Base-by-base conservation (phyloP, 1,139 yeast species). In the Pichia sp. region DNA sequence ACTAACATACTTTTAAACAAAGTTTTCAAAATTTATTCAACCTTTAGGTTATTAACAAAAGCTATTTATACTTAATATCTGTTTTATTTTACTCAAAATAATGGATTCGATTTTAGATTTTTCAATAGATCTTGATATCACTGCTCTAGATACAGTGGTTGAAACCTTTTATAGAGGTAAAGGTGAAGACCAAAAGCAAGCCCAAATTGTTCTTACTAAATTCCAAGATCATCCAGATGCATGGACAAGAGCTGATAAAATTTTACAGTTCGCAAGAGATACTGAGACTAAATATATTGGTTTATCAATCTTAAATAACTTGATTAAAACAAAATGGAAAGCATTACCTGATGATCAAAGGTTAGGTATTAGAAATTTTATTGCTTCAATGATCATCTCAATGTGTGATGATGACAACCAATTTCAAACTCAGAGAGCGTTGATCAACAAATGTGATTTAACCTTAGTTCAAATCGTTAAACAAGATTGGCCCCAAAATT, bases 401-500 rank as follows among this genome's bases (percentile, higher is more conserved):
- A 78, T 94, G 75, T 87, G 96, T 68, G 94, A 88, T 55, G 86
- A 85, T 64, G 95, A 89, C 53, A 71, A 74, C n/a, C 73, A 81
- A 24, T 89, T 90, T 64, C 78, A 76, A 50, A 69, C 76, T 43
- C 90, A 90, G 64, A 82, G 82, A 62, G 83, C 97, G 22, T 75
- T 92, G 62, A 87, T 92, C 60, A 88, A 86, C 69, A 94, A 94
- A 67, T 90, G 92, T 59, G 96, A 92, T 68, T 75, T 92, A 64
- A 92, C 97, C 8, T 73, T 92, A 62, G 98, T 92, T 37, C 95
- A 92, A 62, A 83, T 92, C 46, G 78, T 92, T 62, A 92, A 92
- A 64, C 97, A 94, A 68, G 99, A 92, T 65, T 92, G 99, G 99
- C 99, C 99, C 38, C 89, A 83, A 58, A 86, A 89, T 64, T 92